Percentiles rank a stretch among this genome's conserved stretches.
Conservation (phyloP, 179 eudicot genomes). For the Spergularia azorica region DNA sequence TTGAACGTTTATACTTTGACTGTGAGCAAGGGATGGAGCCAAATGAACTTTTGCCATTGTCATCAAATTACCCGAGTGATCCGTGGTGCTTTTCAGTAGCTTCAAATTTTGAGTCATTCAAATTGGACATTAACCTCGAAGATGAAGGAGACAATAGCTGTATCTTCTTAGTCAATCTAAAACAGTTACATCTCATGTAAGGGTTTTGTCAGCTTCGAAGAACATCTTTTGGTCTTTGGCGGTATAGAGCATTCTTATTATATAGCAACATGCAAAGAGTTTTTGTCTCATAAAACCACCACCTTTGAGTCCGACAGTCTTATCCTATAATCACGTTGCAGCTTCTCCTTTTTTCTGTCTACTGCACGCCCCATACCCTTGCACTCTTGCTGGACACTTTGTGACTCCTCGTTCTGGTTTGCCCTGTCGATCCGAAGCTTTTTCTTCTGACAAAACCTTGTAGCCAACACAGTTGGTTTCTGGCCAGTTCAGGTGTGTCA, state of each 20-base stretch:
- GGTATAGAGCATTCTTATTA: too few relatives aligned
- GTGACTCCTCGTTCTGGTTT: not conserved
- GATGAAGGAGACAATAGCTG: slow-evolving; percentile 47
- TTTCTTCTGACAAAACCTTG: too few relatives aligned
- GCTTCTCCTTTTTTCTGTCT: not conserved
- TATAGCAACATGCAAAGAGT: too few relatives aligned
- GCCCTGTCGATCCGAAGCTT: too few relatives aligned
- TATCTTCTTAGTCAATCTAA: slow-evolving; percentile 46
- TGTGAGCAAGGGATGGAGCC: slow-evolving; percentile 22
- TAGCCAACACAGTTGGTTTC: not conserved
- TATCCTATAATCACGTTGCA: too few relatives aligned
- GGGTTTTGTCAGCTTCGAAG: slow-evolving; percentile 15
- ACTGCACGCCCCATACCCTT: not conserved
- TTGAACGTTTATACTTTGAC: slow-evolving; percentile 35
- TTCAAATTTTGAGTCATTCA: slow-evolving; percentile 45
- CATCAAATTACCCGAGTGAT: slow-evolving; percentile 32
- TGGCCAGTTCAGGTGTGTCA: not conserved
- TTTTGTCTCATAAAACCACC: not conserved
- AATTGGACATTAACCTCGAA: slow-evolving; percentile 61
- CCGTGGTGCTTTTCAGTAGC: slow-evolving; percentile 44
- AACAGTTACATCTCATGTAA: slow-evolving; percentile 56
- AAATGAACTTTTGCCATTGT: slow-evolving; percentile 21
- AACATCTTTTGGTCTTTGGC: too few relatives aligned
- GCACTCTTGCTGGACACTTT: not conserved
- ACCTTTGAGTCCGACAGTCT: not conserved